Evolutionary conservation across 2,329 filamentous ascomycete species (phyloP).

Genomic region (Cladorrhinum sp.): DNA sequence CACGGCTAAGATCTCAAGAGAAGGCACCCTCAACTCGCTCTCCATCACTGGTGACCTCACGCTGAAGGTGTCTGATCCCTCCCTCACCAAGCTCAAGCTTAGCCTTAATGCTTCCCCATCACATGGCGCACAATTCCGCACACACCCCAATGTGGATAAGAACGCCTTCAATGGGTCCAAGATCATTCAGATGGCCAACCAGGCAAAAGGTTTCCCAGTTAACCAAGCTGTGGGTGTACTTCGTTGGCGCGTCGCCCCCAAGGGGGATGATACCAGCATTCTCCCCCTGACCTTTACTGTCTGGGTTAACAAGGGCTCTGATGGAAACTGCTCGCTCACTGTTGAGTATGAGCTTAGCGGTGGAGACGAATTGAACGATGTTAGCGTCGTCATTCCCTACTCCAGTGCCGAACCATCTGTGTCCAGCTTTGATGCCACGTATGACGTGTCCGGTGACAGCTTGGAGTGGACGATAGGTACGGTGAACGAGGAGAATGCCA

Average conservation of each 20-base stretch:
- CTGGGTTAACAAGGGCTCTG: conserved; percentile 87
- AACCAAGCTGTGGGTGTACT: conserved; percentile 93
- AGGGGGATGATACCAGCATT: conserved; percentile 73
- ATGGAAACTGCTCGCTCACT: conserved; percentile 81
- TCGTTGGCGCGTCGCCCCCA: conserved; percentile 84
- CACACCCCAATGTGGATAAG: conserved; percentile 95
- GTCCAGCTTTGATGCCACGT: conserved; percentile 89
- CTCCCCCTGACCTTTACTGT: conserved; percentile 95
- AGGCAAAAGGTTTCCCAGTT: conserved; percentile 82
- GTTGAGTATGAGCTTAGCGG: conserved; percentile 94
- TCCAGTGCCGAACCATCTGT: conserved; percentile 79
- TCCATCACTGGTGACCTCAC: conserved; percentile 90
- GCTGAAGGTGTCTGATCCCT: conserved; percentile 82
- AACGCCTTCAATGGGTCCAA: conserved; percentile 78
- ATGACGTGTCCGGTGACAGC: conserved; percentile 88
- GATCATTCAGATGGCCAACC: conserved; percentile 85
- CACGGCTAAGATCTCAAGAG: conserved; percentile 80
- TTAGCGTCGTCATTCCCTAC: conserved; percentile 85
- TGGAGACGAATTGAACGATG: conserved; percentile 73
- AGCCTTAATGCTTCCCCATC: conserved; percentile 71
- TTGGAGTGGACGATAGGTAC: conserved; percentile 91
- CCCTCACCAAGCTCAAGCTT: conserved; percentile 88
- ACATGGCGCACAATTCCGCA: conserved; percentile 86
- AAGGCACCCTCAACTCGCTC: conserved; percentile 82
- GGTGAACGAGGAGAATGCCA: conserved; percentile 77